phyloP scores from a whole-genome alignment of 768 basidiomycete genomes.

The Leccinellum albellum region DNA sequence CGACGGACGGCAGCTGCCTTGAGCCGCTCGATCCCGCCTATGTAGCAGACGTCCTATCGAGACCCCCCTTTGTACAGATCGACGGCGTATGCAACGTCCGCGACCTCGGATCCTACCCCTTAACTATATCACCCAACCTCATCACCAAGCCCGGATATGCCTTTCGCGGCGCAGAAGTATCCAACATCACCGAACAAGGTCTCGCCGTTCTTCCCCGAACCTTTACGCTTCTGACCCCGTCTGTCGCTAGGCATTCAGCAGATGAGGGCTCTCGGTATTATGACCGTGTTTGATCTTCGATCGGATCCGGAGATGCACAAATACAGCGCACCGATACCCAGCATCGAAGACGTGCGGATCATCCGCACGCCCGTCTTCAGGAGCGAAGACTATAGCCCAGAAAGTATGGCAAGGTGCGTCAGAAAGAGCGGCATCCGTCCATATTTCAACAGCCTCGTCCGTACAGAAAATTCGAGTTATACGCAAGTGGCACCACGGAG shows the following conservation, averaged over 20 bases:
- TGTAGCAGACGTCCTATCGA: conserved; percentile 61
- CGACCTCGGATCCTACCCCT: conserved; percentile 62
- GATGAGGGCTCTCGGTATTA: conserved; percentile 58
- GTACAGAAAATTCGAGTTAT: conserved; percentile 48
- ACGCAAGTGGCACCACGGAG: conserved; percentile 78
- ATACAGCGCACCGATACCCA: conserved; percentile 62
- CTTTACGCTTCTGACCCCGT: conserved; percentile 1
- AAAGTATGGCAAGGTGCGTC: conserved; percentile 81
- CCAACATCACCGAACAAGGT: conserved; percentile 69
- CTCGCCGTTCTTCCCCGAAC: neutral
- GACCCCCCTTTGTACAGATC: conserved; percentile 65
- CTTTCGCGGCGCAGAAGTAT: conserved; percentile 71
- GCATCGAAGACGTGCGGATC: conserved; percentile 60
- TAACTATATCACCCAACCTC: conserved; percentile 42
- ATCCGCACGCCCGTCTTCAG: conserved; percentile 60
- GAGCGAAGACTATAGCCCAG: conserved; percentile 77
- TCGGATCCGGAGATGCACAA: conserved; percentile 77
- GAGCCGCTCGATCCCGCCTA: conserved; percentile 64
- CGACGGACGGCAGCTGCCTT: neutral
- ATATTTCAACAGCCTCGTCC: conserved; percentile 6
- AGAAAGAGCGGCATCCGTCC: conserved; percentile 9
- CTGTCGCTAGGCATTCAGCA: conserved; percentile 48
- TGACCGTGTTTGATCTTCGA: conserved; percentile 71
- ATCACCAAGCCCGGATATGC: conserved; percentile 55
- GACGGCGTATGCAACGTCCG: conserved; percentile 75